Percentiles rank a stretch among this genome's conserved stretches.
Conservation (phyloP, 805 yeast species). For the Kluyveromyces wickerhamii region DNA sequence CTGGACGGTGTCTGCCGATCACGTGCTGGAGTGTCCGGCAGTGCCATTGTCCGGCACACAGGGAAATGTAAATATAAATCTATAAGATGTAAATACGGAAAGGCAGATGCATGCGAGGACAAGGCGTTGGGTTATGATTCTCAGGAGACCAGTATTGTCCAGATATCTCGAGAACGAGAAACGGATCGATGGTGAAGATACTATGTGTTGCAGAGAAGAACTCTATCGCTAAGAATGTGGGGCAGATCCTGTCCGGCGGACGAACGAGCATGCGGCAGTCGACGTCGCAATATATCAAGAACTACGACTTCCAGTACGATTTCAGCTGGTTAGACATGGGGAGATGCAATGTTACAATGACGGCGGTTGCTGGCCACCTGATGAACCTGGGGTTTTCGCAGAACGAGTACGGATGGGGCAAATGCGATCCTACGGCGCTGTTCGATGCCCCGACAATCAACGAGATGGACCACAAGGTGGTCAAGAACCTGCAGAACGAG, state of each 20-base stretch:
- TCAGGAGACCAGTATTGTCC: neutral
- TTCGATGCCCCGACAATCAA: slow-evolving; percentile 63
- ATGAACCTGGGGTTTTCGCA: slow-evolving; percentile 52
- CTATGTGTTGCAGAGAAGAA: slow-evolving; percentile 97
- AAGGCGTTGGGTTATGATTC: no score
- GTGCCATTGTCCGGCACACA: no score
- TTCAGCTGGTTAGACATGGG: slow-evolving; percentile 51
- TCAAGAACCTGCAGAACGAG: slow-evolving; percentile 59
- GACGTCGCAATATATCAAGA: slow-evolving; percentile 55
- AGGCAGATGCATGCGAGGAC: no score
- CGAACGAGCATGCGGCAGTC: slow-evolving; percentile 40
- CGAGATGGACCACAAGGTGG: slow-evolving; percentile 40
- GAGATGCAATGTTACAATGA: slow-evolving; percentile 74
- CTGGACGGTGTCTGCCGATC: no score
- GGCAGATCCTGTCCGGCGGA: slow-evolving; percentile 67
- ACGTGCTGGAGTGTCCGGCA: no score
- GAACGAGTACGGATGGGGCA: slow-evolving; percentile 50
- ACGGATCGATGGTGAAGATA: slow-evolving; percentile 30
- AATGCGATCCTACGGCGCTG: slow-evolving; percentile 52
- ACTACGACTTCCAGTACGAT: slow-evolving; percentile 66
- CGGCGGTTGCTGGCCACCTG: slow-evolving; percentile 87
- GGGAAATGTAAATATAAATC: no score
- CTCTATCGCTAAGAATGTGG: slow-evolving; percentile 81
- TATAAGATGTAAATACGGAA: no score
- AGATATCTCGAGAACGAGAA: neutral